Base-by-base conservation (phyloP, 2,329 filamentous ascomycete species). In the Penicillium olsonii region DNA sequence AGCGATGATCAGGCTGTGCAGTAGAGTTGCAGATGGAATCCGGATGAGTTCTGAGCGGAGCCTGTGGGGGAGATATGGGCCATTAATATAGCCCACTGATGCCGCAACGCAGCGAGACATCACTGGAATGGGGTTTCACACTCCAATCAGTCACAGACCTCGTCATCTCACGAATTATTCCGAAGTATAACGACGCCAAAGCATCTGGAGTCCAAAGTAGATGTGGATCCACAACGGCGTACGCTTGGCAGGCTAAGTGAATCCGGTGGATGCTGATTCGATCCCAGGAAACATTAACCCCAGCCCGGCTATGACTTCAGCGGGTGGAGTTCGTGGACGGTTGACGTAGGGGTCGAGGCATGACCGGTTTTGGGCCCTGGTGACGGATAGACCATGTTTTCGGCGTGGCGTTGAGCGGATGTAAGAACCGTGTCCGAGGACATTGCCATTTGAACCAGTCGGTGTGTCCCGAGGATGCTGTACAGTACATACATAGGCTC, bases 61-160 rank as follows among this genome's bases (percentile, higher is more conserved):
- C 17, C 29, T 42, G 29, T 34, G 50, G 50, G 38, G 33, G 39
- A 22, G 14, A 9, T 22, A 12, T 22, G 40, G 29, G 48, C 47
- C 46, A 53, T 56, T 58, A 56, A 61, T 59, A 58, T 56, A 59
- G 19, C 34, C 43, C 38, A 24, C 42, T 48, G 22, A 38, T 42
- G 12, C 19, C 31, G 6, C 4, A 31, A 34, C 24, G 37, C 26
- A 37, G 37, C 27, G 15, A n/a, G 20, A n/a, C 39, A 42, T 42
- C 47, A 43, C 22, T 22, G 9, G 11, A 9, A 38, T 20, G 27
- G 26, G 26, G 41, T 15, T 19, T 20, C 44, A 24, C 43, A 27
- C 40, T 15, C 17, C n/a, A 29, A 18, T 27, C 37, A 50, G 41
- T 29, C 46, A 38, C 22, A 45, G 43, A 34, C 48, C 34, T 53